Base-by-base conservation (phyloP, 2,329 filamentous ascomycete genomes). In the Dactylellina sp. region DNA sequence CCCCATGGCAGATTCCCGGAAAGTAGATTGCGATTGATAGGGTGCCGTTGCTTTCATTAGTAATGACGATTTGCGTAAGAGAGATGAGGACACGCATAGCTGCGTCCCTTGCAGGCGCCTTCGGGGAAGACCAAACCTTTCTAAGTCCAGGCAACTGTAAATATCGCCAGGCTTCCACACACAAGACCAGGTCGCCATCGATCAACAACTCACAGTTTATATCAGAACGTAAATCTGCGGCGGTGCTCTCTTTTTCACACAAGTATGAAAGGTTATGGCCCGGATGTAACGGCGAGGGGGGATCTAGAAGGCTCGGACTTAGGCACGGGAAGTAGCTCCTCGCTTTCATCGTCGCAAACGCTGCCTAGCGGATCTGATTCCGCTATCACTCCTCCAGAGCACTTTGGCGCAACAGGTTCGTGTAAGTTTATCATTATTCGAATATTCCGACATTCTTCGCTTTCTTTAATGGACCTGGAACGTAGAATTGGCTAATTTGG, bases 61-160 rank as follows among this genome's bases (percentile, higher is more conserved):
- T n/a, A 35, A 20, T 20, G 32, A 50, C 24, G 35, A 50, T 28
- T 61, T 65, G 56, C 47, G 70, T 55, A 72, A 65, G 47, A 60
- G 32, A 20, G 22, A 32, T 16, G 40, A 42, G 56, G 28, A 62
- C 56, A 57, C 60, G 46, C 70, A 56, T 20, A 7, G 7, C 18
- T 39, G 50, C 25, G 61, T 61, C 61, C 61, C 55, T 74, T 74
- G 61, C 61, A 66, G 61, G 55, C 55, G 61, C 24, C 49, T 46
- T 61, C 25, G 20, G 47, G 35, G 59, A 62, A 42, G 35, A 35
- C 56, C 62, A 66, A 71, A 52, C 56, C 49, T 11, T 62, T 74
- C 49, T 39, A 49, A 62, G 56, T 62, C 56, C 70, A 74, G 70
- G 70, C 70, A 66, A 46, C 70, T 61, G 70, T 74, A 62, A 74